Evolutionary conservation across 306 rosid genomes (phyloP), one percentile per base, ranked within the genome.

Genomic region (Cicer judaicum): DNA sequence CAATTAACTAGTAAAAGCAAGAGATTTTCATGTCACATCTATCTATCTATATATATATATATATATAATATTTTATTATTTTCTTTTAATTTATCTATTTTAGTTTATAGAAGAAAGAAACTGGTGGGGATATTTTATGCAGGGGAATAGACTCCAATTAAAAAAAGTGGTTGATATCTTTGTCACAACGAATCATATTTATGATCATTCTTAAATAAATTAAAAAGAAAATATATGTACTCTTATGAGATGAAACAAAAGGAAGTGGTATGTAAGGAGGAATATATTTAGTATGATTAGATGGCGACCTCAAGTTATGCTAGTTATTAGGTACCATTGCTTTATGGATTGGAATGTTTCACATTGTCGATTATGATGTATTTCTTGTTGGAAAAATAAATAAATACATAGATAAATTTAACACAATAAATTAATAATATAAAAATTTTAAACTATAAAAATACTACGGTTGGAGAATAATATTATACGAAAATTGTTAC

Each of bases 261-360:
- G 56, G 41, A 68, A 70, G 49, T 46, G 72, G 72, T 7, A 65
- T 16, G 11, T 56, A 56, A 44, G 39, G 77, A 81, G 75, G 46
- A 53, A 53, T 53, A 53, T 14, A 52, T 56, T 42, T 63, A 7
- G 52, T 10, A 75, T 38, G 71, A 21, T 48, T 49, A 55, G 67
- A 74, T 59, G 57, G 66, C 19, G 29, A 68, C 70, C 80, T 38
- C 47, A 2, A 40, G 59, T 60, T 18, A 6, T 42, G 69, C 47
- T 16, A 15, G 70, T 40, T 55, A 55, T 57, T 57, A 47, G 78
- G 72, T 75, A 50, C 84, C 87, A 38, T 72, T 72, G 70, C 75
- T 79, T 80, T 76, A 59, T 76, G 76, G 72, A 44, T 83, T 71
- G 50, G 72, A 75, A 67, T 64, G 79, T 76, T 75, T 21, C 34